These are phyloP conservation scores for Ophiocordyceps robertsii DNA, from an alignment of 2,329 filamentous ascomycete species.

Conservation along the genomic window DNA sequence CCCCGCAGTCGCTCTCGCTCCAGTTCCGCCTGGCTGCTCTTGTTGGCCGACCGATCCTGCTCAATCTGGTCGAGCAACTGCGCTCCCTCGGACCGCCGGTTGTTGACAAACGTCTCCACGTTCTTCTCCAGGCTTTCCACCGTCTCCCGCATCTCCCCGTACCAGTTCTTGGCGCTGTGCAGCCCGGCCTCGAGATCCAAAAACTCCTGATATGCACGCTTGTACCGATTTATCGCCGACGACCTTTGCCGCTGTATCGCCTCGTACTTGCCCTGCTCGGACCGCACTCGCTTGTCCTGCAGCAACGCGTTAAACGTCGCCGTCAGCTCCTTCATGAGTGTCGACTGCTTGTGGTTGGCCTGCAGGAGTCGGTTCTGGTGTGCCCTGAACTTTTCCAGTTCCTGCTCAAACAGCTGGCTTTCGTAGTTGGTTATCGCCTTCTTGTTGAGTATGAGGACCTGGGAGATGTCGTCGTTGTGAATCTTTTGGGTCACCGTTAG, in stretches of 20 bases:
- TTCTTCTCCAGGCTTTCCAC: slow-evolving; percentile 89
- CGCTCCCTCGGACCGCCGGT: slow-evolving; percentile 79
- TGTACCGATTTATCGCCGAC: slow-evolving; percentile 73
- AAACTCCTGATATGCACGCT: slow-evolving; percentile 84
- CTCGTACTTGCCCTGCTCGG: slow-evolving; percentile 94
- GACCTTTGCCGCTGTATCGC: slow-evolving; percentile 70
- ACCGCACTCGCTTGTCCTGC: slow-evolving; percentile 84
- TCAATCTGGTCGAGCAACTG: slow-evolving; percentile 84
- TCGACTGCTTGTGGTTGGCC: slow-evolving; percentile 88
- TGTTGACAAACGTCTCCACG: slow-evolving; percentile 93
- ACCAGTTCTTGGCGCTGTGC: slow-evolving; percentile 81
- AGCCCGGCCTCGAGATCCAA: slow-evolving; percentile 79
- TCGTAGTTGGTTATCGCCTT: slow-evolving; percentile 91
- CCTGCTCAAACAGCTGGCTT: slow-evolving; percentile 80
- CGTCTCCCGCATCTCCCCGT: slow-evolving; percentile 89
- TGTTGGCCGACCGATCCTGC: slow-evolving; percentile 53
- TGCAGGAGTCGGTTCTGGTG: slow-evolving; percentile 86
- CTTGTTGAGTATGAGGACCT: slow-evolving; percentile 94
- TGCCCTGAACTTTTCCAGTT: slow-evolving; percentile 92
- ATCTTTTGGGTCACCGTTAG: slow-evolving; percentile 48
- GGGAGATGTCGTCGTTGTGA: slow-evolving; percentile 93
- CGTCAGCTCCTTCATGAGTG: slow-evolving; percentile 89
- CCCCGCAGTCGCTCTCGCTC: slow-evolving; percentile 80
- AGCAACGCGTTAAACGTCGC: slow-evolving; percentile 73
- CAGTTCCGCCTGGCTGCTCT: slow-evolving; percentile 53